phyloP scores from a whole-genome alignment of 371 early-diverging fungal genomes.

The Haplosporangium sp. region DNA sequence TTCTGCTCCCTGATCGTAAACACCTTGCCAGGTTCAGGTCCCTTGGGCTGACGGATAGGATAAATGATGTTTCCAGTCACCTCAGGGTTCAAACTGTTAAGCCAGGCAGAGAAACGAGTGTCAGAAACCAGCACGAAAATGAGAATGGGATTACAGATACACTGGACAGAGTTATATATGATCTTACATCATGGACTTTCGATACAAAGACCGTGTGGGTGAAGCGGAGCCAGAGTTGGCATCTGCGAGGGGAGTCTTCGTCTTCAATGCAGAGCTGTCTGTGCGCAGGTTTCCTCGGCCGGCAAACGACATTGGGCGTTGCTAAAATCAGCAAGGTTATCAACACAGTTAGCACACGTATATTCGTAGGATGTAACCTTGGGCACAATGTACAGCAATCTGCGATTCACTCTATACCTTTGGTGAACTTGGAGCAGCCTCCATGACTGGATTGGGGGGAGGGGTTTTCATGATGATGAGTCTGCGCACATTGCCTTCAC shows the following conservation, averaged over 20 bases:
- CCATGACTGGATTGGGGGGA: constrained; percentile 25
- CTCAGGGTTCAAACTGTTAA: constrained; percentile 25
- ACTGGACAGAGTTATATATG: background rate
- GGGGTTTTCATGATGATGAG: constrained; percentile 55
- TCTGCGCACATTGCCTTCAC: constrained; percentile 59
- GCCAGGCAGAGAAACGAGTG: background rate
- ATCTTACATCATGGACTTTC: constrained; percentile 50
- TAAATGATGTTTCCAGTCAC: constrained; percentile 55
- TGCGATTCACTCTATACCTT: constrained; percentile 16
- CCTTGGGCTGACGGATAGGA: constrained; percentile 72
- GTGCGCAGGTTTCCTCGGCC: constrained; percentile 37
- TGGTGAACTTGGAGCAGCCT: constrained; percentile 29
- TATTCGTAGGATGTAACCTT: too few relatives aligned
- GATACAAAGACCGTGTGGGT: constrained; percentile 44
- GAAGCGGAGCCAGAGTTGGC: constrained; percentile 37
- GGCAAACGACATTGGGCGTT: constrained; percentile 51
- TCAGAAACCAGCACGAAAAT: background rate
- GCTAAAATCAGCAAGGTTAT: constrained; percentile 13
- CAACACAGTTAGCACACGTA: too few relatives aligned
- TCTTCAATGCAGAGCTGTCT: constrained; percentile 33
- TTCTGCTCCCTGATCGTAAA: constrained; percentile 58
- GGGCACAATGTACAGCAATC: background rate
- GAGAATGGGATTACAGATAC: background rate
- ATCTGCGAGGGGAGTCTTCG: constrained; percentile 16
- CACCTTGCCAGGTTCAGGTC: constrained; percentile 69